Percentiles rank a stretch among this genome's conserved stretches.
phyloP scores from a whole-genome alignment of 495 filamentous ascomycete genomes.

The Copromyces sp. region DNA sequence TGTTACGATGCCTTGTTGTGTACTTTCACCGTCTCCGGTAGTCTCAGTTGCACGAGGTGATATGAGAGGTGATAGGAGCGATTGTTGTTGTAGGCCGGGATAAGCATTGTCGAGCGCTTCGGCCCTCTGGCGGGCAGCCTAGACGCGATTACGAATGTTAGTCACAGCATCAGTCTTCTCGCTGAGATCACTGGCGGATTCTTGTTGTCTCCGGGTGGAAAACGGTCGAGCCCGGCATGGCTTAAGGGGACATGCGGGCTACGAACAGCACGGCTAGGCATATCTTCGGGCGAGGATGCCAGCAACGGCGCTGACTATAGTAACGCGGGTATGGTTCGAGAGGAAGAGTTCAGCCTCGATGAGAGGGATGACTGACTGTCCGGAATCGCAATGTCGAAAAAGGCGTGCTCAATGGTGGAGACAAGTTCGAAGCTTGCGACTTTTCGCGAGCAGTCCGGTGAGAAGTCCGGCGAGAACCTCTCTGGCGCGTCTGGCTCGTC shows the following conservation, averaged over 20 bases:
- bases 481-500: neutral
- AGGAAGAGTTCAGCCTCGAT: neutral
- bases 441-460: neutral
- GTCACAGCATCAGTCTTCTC: neutral
- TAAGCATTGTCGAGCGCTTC: constrained; percentile 13
- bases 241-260: neutral
- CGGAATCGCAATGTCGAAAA: neutral
- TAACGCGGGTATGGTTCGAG: neutral
- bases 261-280: constrained; percentile 19
- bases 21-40: neutral
- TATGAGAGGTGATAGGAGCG: constrained; percentile 6
- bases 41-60: constrained; percentile 12
- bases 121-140: constrained; percentile 25
- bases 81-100: constrained; percentile 13
- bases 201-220: neutral
- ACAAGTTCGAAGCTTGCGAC: neutral
- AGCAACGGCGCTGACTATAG: constrained; percentile 10
- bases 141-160: constrained; percentile 4
- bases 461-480: neutral
- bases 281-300: constrained; percentile 12
- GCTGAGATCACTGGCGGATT: neutral
- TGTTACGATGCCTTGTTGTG: constrained; percentile 21
- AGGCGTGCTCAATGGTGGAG: neutral
- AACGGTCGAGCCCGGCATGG: neutral
- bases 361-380: neutral